phyloP scores from a whole-genome alignment of 73 alveolate species.

The Paramecium caudatum region DNA sequence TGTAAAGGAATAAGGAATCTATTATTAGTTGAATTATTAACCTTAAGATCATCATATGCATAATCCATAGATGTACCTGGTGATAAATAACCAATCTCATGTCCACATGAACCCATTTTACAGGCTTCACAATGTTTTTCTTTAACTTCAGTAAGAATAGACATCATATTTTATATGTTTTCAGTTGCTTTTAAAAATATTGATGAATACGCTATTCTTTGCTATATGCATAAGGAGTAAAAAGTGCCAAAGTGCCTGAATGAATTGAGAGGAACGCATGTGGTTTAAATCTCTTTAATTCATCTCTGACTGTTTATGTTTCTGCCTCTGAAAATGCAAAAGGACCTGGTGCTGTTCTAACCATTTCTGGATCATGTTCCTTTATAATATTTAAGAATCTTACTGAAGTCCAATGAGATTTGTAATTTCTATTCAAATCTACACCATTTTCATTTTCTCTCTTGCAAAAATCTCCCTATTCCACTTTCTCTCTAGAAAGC shows the following conservation, averaged over 20 bases:
- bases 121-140: conserved; percentile 62
- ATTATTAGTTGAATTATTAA: not conserved
- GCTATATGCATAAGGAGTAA: conserved; percentile 75
- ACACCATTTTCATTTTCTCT: conserved; percentile 81
- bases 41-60: conserved; percentile 76
- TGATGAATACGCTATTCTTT: not conserved
- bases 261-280: conserved; percentile 78
- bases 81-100: conserved; percentile 69
- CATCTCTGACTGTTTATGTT: conserved; percentile 69
- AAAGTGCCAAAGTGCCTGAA: conserved; percentile 55
- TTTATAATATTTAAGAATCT: not conserved
- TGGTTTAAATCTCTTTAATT: conserved; percentile 63
- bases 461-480: conserved; percentile 78
- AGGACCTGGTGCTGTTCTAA: conserved; percentile 72
- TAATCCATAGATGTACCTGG: conserved; percentile 81
- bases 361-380: conserved; percentile 62
- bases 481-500: conserved; percentile 74
- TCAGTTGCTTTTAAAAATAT: not conserved
- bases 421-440: conserved; percentile 81
- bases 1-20: conserved; percentile 77
- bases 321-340: conserved; percentile 81
- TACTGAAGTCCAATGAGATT: conserved; percentile 75
- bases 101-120: conserved; percentile 77
- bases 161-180: conserved; percentile 22
- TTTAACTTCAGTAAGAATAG: not conserved